Conservation (phyloP, 2,329 filamentous ascomycete genomes). For the Raffaelea albimanens region DNA sequence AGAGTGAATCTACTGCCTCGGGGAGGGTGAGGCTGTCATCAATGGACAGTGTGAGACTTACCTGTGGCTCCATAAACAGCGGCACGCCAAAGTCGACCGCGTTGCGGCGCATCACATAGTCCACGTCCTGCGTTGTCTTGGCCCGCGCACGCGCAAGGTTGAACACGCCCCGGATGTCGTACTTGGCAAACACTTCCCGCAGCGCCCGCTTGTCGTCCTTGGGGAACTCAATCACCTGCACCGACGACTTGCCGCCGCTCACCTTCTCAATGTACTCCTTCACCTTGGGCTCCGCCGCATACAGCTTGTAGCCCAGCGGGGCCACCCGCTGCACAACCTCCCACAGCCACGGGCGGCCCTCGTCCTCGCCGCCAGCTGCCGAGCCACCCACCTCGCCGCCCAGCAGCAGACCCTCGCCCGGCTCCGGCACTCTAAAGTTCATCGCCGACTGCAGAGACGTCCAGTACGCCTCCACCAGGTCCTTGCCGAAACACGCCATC, state of each 20-base stretch:
- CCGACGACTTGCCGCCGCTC: slow-evolving; percentile 45
- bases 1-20: background rate
- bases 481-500: slow-evolving; percentile 96
- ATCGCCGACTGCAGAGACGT: slow-evolving; percentile 90
- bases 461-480: slow-evolving; percentile 97
- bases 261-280: slow-evolving; percentile 73
- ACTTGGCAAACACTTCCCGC: slow-evolving; percentile 91
- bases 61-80: slow-evolving; percentile 97
- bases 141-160: slow-evolving; percentile 80
- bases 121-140: slow-evolving; percentile 78
- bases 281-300: slow-evolving; percentile 69
- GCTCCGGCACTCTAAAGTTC: slow-evolving; percentile 97
- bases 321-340: slow-evolving; percentile 78
- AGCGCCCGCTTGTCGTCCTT: slow-evolving; percentile 92
- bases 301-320: slow-evolving; percentile 91
- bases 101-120: slow-evolving; percentile 98
- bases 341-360: slow-evolving; percentile 57
- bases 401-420: slow-evolving; percentile 89
- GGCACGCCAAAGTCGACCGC: slow-evolving; percentile 97
- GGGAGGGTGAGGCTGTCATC: background rate
- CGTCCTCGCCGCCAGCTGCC: too few species aligned
- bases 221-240: slow-evolving; percentile 94
- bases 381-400: slow-evolving; percentile 62
- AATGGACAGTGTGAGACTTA: slow-evolving; percentile 33
- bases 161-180: slow-evolving; percentile 92